Evolutionary conservation across 1,284 basidiomycete genomes (phyloP), one percentile per base, ranked within the genome.

Genomic region (Apiotrichum akiyoshidainum): DNA sequence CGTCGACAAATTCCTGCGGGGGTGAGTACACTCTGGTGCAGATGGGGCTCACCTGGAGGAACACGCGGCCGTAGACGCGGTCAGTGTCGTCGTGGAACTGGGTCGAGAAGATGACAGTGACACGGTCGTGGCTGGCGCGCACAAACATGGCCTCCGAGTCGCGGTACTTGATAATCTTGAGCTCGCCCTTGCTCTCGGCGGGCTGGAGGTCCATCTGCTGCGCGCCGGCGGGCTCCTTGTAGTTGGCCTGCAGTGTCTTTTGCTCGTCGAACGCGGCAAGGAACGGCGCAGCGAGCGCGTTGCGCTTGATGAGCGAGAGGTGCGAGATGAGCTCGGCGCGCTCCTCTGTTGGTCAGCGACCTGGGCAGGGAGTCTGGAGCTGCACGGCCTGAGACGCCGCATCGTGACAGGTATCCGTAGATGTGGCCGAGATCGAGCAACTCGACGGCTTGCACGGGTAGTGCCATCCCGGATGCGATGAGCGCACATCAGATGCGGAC

Each of bases 31-130:
- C 8, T 34, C 9, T 17, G 8, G 7, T n/a, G n/a, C n/a, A 48
- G 40, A n/a, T 5, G 26, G 12, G 35, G 75, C 83, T 65, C 63
- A 90, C 92, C 83, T 99, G 96, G 60, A 99, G 80, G 81, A 99
- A 99, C 8, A 99, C 90, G 72, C 93, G 93, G 26, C 96, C 96
- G 74, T 93, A 92, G 53, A 98, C 90, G 57, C 92, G 85, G 79
- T 99, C 96, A 8, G 95, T 97, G 79, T 99, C 96, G 70, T 99
- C 96, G 69, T 89, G 85, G 81, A 99, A 99, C 47, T 93, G 84
- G 13, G 96, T 99, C 5, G 90, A 93, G 80, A 99, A 99, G 70
- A 98, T 91, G 58, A 98, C 92, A 0, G 96, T 99, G 52, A 99
- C 95, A 61, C 96, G 88, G 82, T 99, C 96, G 53, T 86, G 84